phyloP scores from a whole-genome alignment of 2,329 filamentous ascomycete genomes.

The Ceratocystis eucalypticola region DNA sequence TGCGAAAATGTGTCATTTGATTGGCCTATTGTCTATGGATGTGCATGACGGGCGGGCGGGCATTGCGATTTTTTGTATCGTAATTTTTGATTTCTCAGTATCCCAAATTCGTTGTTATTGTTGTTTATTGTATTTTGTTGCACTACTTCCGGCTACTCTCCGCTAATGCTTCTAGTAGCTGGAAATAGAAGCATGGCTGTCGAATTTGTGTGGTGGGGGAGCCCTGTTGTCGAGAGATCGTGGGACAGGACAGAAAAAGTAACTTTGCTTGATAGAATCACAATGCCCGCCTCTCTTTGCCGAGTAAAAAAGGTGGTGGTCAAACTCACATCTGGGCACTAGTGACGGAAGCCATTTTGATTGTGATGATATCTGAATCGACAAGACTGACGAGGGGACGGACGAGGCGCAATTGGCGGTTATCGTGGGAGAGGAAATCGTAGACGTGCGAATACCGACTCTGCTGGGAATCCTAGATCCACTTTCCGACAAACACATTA shows the following conservation, averaged over 20 bases:
- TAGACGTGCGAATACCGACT: conserved; percentile 18
- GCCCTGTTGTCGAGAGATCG: not conserved
- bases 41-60: not conserved
- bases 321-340: conserved; percentile 20
- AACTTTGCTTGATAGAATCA: conserved; percentile 9
- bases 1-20: not conserved
- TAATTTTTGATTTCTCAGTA: not conserved
- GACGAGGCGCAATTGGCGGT: conserved; percentile 18
- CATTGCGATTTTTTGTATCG: not conserved
- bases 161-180: no score
- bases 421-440: conserved; percentile 19
- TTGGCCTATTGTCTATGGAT: not conserved
- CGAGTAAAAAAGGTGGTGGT: conserved; percentile 5
- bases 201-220: not conserved
- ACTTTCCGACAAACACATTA: conserved; percentile 19
- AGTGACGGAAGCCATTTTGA: conserved; percentile 20
- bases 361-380: conserved; percentile 19
- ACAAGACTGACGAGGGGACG: conserved; percentile 19
- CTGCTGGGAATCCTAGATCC: conserved; percentile 19
- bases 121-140: not conserved
- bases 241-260: not conserved
- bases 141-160: not conserved
- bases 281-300: conserved; percentile 15
- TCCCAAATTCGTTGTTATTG: not conserved
- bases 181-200: not conserved